Base-by-base conservation (phyloP, 495 filamentous ascomycete species). In the Penicillium bovifimosum region DNA sequence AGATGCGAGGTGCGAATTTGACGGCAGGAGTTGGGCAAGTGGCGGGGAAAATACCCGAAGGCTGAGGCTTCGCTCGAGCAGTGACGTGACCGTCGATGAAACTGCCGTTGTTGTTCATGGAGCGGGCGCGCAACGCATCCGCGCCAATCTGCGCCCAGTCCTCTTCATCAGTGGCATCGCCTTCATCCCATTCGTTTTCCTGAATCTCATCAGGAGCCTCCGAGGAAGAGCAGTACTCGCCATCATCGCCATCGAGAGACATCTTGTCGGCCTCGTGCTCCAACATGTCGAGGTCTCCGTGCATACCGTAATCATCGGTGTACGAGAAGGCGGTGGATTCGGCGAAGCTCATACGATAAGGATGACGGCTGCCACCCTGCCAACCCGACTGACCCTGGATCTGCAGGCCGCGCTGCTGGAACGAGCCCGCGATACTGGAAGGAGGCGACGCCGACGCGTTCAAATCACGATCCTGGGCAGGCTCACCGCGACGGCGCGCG, bases 221-320 rank as follows among this genome's bases (percentile, higher is more conserved):
- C 29, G 84, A 88, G 43, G 85, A 86, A 36, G 87, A 87, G 33
- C 81, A 84, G 52, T 85, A 86, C 34, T 76, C 82, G 33, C 53
- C 63, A 24, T 85, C 83, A 31, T 79, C 80, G 43, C 87, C 90
- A 57, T 92, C 89, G 45, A 96, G 77, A 43, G 91, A 96, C 91
- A 96, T 96, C 74, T 90, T 92, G 71, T 97, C 93, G 35, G 88
- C 92, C 65, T 95, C 91, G 59, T 92, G 76, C 67, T 93, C 88
- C 57, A 83, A 76, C 84, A 88, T 88, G 66, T 72, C 78, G 57
- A 78, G 69, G 62, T 85, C 85, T 29, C 69, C 66, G 43, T 65
- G 65, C 24, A 66, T 60, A 49, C 71, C 66, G 55, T 72, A 84
- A 66, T 79, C 79, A 47, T 84, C 81, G 28, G 83, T 82, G 55